Evolutionary conservation across 2,329 filamentous ascomycete genomes (phyloP), one percentile per base, ranked within the genome.

Genomic region (Lachnellula willkommii): DNA sequence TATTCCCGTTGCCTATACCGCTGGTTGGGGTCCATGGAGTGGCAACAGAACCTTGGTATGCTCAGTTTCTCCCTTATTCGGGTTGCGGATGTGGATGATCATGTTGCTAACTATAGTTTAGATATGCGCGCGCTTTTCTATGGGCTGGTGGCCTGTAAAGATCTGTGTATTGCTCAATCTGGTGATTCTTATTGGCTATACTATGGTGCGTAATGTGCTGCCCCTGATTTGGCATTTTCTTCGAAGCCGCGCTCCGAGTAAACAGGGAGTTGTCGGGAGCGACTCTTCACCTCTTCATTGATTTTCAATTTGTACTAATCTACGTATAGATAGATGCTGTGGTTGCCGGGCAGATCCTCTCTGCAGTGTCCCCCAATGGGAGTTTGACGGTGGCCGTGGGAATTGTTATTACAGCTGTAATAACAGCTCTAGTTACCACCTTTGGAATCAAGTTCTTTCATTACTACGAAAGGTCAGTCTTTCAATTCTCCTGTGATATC

Each of bases 371-470:
- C 12, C 70, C 74, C 1, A 76, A 78, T 57, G 78, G 75, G n/a
- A 77, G 73, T 58, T 76, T 88, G 70, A 82, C 80, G 2, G 78
- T 87, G 20, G 77, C 81, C 36, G 85, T 88, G 1, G 85, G 85
- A 62, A 87, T 89, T 60, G 75, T 88, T 42, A 79, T 88, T 47
- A 79, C 83, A 12, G 81, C 82, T 1, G 63, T 86, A 24, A 79
- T 87, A 37, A 80, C 79, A 32, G 86, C 82, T 80, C 71, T 76
- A 2, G 77, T 89, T 43, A 84, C 83, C 1, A 84, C 82, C 0
- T 87, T 88, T 66, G 86, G 85, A 0, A 87, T 88, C 66, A 78
- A 77, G 53, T 73, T 83, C 46, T 87, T 89, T 68, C 85, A 89
- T 65, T 75, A 79, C 53, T 89, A 88, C 67, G 84, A 88, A 71